Conservation (phyloP, 1,139 yeast species). For the Scheffersomyces parashehatae region DNA sequence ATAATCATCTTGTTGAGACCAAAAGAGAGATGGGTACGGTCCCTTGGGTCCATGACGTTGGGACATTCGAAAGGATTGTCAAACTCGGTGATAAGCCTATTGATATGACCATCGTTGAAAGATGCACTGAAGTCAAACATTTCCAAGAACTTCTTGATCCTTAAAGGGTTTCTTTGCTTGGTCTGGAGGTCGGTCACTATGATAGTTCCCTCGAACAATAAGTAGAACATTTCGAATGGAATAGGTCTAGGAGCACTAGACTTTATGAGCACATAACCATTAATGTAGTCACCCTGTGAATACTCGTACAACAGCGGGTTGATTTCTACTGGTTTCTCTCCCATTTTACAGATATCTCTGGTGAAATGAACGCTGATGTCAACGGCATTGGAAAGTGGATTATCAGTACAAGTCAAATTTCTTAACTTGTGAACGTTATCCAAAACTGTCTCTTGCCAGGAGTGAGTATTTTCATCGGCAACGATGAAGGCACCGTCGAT, state of each 20-base stretch:
- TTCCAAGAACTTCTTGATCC: constrained; percentile 31
- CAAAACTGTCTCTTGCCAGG: constrained; percentile 41
- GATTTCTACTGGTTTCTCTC: constrained; percentile 23
- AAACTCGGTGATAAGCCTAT: constrained; percentile 32
- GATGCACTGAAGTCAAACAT: constrained; percentile 48
- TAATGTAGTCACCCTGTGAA: constrained; percentile 41
- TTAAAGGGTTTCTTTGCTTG: constrained; percentile 14
- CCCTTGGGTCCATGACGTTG: constrained; percentile 24
- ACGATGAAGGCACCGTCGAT: constrained; percentile 15
- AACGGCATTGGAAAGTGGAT: constrained; percentile 26
- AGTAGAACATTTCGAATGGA: constrained; percentile 44
- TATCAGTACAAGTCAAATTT: constrained; percentile 32
- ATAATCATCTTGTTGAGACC: constrained; percentile 3
- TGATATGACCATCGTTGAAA: constrained; percentile 33
- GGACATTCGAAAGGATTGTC: constrained; percentile 17
- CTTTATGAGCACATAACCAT: constrained; percentile 36
- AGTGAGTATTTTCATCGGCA: constrained; percentile 34
- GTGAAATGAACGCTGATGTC: constrained; percentile 35
- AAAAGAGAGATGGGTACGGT: constrained; percentile 22
- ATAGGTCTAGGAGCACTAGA: constrained; percentile 28
- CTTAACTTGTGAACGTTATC: constrained; percentile 39
- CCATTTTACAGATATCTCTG: constrained; percentile 33
- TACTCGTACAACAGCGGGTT: constrained; percentile 39
- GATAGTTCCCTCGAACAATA: constrained; percentile 41
- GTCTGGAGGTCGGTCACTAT: constrained; percentile 15